phyloP scores from a whole-genome alignment of 208 protist genomes.

The Leishmania arabica region DNA sequence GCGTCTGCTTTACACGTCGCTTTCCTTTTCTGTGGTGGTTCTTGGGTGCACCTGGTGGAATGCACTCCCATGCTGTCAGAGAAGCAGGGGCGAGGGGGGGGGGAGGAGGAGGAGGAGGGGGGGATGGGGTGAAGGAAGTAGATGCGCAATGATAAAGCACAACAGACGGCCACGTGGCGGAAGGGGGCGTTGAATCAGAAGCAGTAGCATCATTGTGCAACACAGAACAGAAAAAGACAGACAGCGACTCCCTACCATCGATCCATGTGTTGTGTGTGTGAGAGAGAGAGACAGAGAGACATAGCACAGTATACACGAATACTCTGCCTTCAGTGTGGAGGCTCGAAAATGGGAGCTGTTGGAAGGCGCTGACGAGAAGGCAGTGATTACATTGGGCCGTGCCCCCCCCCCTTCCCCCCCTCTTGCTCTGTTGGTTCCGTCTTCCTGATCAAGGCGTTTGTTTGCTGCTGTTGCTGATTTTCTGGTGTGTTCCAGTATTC shows the following conservation, averaged over 20 bases:
- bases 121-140: not conserved
- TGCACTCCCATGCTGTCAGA: not conserved
- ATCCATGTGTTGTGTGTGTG: not conserved
- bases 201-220: not conserved
- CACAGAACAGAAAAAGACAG: not conserved
- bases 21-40: not conserved
- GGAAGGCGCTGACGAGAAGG: not conserved
- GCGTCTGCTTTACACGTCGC: not conserved
- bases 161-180: not conserved
- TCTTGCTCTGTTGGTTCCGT: not conserved
- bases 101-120: not conserved
- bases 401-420: not conserved
- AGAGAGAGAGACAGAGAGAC: not conserved
- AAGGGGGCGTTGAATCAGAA: not conserved
- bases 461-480: too few relatives aligned
- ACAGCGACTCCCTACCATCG: not conserved
- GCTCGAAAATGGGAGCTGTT: not conserved
- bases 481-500: too few relatives aligned
- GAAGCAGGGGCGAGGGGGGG: not conserved
- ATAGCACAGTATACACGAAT: not conserved
- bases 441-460: too few relatives aligned
- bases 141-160: not conserved
- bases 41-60: not conserved
- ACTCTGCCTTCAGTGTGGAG: not conserved
- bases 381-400: not conserved